phyloP scores from a whole-genome alignment of 2,329 filamentous ascomycete genomes.

The Bipolaris sorokiniana region DNA sequence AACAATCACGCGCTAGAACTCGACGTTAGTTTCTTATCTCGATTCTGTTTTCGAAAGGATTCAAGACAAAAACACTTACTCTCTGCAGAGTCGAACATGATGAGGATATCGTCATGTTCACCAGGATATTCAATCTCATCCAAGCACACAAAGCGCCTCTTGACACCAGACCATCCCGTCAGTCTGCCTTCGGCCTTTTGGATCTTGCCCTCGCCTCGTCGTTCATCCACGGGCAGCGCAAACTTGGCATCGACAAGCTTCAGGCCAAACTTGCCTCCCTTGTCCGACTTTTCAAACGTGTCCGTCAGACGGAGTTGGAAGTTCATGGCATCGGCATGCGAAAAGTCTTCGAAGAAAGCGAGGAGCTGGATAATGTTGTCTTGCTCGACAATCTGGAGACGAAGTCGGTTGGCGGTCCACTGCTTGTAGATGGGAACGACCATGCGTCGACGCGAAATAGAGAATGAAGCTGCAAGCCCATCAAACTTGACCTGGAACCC shows the following conservation, averaged over 20 bases:
- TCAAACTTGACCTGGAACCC: conserved; percentile 70
- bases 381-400: conserved; percentile 79
- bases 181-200: conserved; percentile 56
- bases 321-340: conserved; percentile 85
- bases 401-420: conserved; percentile 82
- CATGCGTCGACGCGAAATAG: conserved; percentile 83
- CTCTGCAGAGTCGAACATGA: conserved; percentile 79
- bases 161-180: conserved; percentile 60
- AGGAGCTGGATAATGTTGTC: conserved; percentile 78
- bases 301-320: conserved; percentile 86
- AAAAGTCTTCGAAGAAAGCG: conserved; percentile 88
- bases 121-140: conserved; percentile 88
- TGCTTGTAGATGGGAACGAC: conserved; percentile 94
- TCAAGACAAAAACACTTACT: conserved; percentile 62
- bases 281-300: conserved; percentile 69
- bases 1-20: conserved; percentile 52
- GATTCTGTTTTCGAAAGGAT: no score
- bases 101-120: conserved; percentile 89
- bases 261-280: conserved; percentile 67
- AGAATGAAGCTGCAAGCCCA: conserved; percentile 71
- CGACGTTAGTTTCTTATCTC: neutral
- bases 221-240: conserved; percentile 69
- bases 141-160: conserved; percentile 78
- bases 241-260: conserved; percentile 92
- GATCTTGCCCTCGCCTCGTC: conserved; percentile 57